Evolutionary conservation across 208 protist genomes (phyloP).

Genomic region (Trichomonas gallinae): DNA sequence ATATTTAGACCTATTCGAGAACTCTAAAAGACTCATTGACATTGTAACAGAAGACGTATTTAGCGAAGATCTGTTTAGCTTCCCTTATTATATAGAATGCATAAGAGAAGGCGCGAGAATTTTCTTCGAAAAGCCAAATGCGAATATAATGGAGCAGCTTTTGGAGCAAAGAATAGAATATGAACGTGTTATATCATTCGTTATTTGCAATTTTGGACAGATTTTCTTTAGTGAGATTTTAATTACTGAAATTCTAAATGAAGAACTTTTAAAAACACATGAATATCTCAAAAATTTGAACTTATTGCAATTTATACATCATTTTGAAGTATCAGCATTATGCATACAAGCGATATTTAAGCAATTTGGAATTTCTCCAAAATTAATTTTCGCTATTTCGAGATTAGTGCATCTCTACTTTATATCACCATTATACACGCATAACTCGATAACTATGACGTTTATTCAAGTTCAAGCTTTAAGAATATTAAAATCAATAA

Average conservation of each 20-base stretch:
- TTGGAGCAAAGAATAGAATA: neutral
- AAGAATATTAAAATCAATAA: neutral
- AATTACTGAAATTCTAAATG: neutral
- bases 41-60: neutral
- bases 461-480: neutral
- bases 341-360: neutral
- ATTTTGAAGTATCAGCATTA: neutral
- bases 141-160: neutral
- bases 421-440: neutral
- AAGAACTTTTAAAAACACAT: neutral
- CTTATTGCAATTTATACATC: neutral
- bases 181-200: neutral
- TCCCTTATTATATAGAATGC: neutral
- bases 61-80: neutral
- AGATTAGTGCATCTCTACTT: neutral
- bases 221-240: neutral
- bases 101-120: neutral
- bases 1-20: neutral
- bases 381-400: neutral
- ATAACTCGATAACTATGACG: neutral
- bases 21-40: neutral
- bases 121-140: neutral
- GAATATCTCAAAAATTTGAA: neutral
- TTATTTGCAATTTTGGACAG: neutral
- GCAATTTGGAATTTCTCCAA: neutral